These are phyloP conservation scores for Colletotrichum sp. DNA, from an alignment of 2,329 filamentous ascomycete genomes.

Conservation along the genomic window DNA sequence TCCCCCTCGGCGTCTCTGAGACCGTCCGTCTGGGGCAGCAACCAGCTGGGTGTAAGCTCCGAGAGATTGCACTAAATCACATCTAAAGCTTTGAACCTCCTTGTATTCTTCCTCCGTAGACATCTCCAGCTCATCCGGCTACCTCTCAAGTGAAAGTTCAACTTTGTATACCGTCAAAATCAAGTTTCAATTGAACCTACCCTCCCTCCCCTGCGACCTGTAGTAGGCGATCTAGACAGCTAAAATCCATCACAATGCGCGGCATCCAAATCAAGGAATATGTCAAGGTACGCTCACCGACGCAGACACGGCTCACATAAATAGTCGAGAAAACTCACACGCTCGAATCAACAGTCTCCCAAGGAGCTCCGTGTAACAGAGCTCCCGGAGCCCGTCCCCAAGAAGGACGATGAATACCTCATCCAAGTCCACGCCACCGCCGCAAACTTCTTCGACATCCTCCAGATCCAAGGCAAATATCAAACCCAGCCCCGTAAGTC, in stretches of 20 bases:
- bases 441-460: slow-evolving; percentile 96
- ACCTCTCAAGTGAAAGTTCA: rapidly evolving
- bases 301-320: neutral
- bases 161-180: neutral
- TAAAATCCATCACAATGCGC: slow-evolving; percentile 63
- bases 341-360: slow-evolving; percentile 58
- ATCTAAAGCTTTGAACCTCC: neutral
- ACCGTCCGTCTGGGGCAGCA: slow-evolving; percentile 13
- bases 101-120: neutral
- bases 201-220: neutral
- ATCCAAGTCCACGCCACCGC: slow-evolving; percentile 86
- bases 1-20: neutral
- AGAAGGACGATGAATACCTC: slow-evolving; percentile 77
- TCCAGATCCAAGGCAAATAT: slow-evolving; percentile 96
- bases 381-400: slow-evolving; percentile 76
- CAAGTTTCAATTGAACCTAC: neutral
- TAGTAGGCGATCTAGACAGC: neutral
- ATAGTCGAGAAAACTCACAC: neutral
- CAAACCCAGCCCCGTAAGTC: slow-evolving; percentile 78
- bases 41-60: neutral
- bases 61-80: neutral
- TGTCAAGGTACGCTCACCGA: slow-evolving; percentile 66
- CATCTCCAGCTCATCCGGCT: neutral
- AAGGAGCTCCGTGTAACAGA: slow-evolving; percentile 77
- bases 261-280: slow-evolving; percentile 78